A percentile compares a stretch with the other conserved stretches of the same genome.
phyloP scores from a whole-genome alignment of 352 stramenopile genomes.

The Pilasporangium apinafurcum region DNA sequence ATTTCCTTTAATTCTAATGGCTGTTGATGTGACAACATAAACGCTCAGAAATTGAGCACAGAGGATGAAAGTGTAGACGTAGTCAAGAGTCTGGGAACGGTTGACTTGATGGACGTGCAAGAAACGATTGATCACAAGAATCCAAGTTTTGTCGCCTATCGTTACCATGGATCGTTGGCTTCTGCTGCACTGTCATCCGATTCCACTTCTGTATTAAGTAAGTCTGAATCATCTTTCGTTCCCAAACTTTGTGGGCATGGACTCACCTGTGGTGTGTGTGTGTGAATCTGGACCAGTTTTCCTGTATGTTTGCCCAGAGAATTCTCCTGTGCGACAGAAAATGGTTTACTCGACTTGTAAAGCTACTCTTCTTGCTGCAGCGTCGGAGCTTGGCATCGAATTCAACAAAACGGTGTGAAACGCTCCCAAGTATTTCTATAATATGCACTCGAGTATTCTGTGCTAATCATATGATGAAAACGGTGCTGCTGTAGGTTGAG shows the following conservation, averaged over 20 bases:
- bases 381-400: constrained; percentile 47
- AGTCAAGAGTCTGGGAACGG: constrained; percentile 68
- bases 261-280: neutral
- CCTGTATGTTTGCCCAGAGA: constrained; percentile 87
- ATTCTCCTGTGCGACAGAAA: constrained; percentile 79
- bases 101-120: constrained; percentile 63
- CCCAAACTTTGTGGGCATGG: neutral
- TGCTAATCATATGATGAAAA: too few species aligned
- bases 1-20: neutral
- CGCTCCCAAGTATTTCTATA: neutral
- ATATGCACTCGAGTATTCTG: neutral
- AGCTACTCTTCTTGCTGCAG: constrained; percentile 72
- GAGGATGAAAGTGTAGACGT: constrained; percentile 74
- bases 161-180: constrained; percentile 38
- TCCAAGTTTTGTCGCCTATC: constrained; percentile 78
- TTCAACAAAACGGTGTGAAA: constrained; percentile 59
- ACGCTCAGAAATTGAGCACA: constrained; percentile 62
- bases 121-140: constrained; percentile 47
- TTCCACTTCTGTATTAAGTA: constrained; percentile 23
- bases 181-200: too few species aligned
- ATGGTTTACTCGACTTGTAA: constrained; percentile 91
- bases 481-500: constrained; percentile 47
- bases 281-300: constrained; percentile 45
- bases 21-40: too few species aligned
- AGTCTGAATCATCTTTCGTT: neutral